A percentile compares a stretch with the other conserved stretches of the same genome.
These are phyloP conservation scores for Colletotrichum lupini DNA, from an alignment of 2,329 filamentous ascomycete genomes.

Conservation along the genomic window DNA sequence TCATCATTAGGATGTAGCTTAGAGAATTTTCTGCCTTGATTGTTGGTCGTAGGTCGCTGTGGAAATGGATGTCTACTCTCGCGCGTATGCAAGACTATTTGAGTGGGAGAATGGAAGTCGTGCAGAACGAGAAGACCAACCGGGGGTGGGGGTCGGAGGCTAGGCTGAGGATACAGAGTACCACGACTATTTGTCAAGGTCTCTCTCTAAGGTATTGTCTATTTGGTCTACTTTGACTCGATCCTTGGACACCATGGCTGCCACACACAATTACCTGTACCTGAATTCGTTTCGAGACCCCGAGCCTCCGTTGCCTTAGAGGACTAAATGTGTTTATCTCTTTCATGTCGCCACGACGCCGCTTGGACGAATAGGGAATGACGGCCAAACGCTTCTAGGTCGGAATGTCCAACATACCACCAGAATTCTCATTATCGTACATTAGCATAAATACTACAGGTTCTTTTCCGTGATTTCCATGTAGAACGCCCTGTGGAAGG, in stretches of 20 bases:
- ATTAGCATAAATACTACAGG: constrained; percentile 25
- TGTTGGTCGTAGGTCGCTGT: background rate
- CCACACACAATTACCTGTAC: background rate
- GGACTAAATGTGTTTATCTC: background rate
- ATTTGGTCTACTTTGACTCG: background rate
- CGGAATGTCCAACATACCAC: constrained; percentile 1
- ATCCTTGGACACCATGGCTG: background rate
- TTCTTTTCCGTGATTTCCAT: background rate
- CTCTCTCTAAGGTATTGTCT: background rate
- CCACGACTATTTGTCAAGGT: background rate
- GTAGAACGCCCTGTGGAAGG: constrained; percentile 8
- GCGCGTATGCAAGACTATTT: too few species aligned
- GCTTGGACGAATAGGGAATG: background rate
- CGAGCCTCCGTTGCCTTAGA: too few species aligned
- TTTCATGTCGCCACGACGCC: background rate
- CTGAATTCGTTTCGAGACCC: background rate
- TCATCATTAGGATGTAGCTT: background rate
- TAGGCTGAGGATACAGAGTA: background rate
- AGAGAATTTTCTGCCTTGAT: background rate
- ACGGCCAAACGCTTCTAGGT: background rate
- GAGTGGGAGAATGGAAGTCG: too few species aligned
- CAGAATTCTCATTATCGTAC: constrained; percentile 25
- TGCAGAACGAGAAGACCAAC: too few species aligned
- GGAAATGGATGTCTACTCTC: background rate
- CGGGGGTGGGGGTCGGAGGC: too few species aligned